These are phyloP conservation scores for Pulveroboletus frians DNA, from an alignment of 768 basidiomycete genomes.

Conservation along the genomic window DNA sequence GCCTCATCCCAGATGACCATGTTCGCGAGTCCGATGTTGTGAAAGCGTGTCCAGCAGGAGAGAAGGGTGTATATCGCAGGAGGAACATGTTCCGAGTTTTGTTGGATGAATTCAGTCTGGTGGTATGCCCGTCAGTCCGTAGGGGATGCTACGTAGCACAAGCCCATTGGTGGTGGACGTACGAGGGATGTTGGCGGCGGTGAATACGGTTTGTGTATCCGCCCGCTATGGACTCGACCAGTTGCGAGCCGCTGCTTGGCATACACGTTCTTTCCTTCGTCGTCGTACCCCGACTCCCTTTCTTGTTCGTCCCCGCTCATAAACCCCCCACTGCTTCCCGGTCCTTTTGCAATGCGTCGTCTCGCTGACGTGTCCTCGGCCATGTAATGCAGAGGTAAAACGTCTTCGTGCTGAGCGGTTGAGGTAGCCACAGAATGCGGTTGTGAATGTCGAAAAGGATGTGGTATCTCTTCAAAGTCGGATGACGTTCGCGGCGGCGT, in stretches of 20 bases:
- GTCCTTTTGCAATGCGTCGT: slow-evolving; percentile 38
- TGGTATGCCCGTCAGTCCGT: neutral
- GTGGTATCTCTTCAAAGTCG: slow-evolving; percentile 68
- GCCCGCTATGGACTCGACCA: slow-evolving; percentile 50
- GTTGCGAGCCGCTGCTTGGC: slow-evolving; percentile 40
- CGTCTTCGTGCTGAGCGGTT: slow-evolving; percentile 32
- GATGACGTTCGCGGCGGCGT: slow-evolving; percentile 47
- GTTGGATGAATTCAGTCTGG: slow-evolving; percentile 70
- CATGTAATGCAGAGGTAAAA: slow-evolving; percentile 51
- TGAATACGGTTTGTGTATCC: slow-evolving; percentile 51
- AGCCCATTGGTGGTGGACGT: slow-evolving; percentile 21
- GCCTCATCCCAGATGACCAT: slow-evolving; percentile 98
- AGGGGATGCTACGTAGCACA: slow-evolving; percentile 6
- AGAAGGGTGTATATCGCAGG: slow-evolving; percentile 87
- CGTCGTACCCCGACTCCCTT: slow-evolving; percentile 37
- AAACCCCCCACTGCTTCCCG: slow-evolving; percentile 29
- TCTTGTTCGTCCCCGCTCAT: slow-evolving; percentile 26
- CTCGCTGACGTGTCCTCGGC: slow-evolving; percentile 44
- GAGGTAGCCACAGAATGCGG: slow-evolving; percentile 27
- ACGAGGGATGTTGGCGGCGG: slow-evolving; percentile 67
- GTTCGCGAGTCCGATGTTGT: slow-evolving; percentile 83
- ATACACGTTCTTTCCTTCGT: slow-evolving; percentile 67
- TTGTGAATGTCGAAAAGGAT: slow-evolving; percentile 41
- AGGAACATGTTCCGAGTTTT: slow-evolving; percentile 74
- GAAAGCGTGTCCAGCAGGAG: slow-evolving; percentile 91